Conservation (phyloP, 2,329 filamentous ascomycete species). For the Juglanconis juglandina region DNA sequence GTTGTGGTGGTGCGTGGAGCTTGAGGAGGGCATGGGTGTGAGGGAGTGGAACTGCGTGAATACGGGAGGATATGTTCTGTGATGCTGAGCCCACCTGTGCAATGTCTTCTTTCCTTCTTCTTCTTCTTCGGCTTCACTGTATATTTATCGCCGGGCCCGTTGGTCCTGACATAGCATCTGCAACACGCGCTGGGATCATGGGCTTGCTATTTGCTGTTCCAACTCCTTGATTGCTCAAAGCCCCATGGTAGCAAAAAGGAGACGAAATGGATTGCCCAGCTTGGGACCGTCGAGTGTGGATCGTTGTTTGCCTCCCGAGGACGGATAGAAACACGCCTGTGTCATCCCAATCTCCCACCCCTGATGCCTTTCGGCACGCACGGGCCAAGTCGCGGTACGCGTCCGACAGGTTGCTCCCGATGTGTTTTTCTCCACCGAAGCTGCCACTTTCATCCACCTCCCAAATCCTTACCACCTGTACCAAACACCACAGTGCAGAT, state of each 20-base stretch:
- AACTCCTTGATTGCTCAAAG: too few species aligned
- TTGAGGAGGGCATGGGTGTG: constrained; percentile 80
- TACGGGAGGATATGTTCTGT: constrained; percentile 64
- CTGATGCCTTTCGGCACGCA: not conserved
- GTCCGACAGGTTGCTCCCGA: constrained; percentile 1
- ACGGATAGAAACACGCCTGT: too few species aligned
- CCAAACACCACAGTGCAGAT: not conserved
- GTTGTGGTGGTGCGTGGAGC: constrained; percentile 95
- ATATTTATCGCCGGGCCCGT: not conserved
- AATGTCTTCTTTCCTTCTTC: not conserved
- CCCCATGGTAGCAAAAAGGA: too few species aligned
- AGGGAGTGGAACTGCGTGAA: constrained; percentile 73
- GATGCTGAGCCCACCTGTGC: constrained; percentile 9
- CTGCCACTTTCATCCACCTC: constrained; percentile 4
- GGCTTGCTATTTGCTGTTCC: too few species aligned
- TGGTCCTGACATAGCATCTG: not conserved
- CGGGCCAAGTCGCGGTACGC: constrained; percentile 17
- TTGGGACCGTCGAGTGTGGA: too few species aligned
- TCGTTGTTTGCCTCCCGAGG: too few species aligned
- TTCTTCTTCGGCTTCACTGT: not conserved
- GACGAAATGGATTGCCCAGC: too few species aligned
- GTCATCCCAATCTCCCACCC: too few species aligned
- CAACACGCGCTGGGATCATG: not conserved
- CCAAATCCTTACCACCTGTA: constrained; percentile 2
- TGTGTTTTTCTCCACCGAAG: constrained; percentile 18